phyloP scores from a whole-genome alignment of 805 yeast species.

The Candida orba region DNA sequence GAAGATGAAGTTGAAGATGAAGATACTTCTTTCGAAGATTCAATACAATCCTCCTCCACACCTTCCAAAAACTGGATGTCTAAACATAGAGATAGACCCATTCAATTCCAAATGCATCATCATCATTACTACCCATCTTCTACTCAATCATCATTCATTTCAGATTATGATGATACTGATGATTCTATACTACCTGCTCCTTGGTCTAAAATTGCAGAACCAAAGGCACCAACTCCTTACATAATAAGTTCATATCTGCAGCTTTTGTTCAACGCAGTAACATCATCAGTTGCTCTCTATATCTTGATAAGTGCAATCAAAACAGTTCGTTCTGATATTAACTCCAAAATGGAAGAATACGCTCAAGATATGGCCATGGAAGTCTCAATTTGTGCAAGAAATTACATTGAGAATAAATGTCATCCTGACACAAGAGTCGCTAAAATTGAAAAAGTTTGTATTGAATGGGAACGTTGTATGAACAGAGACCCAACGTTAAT shows the following conservation, averaged over 20 bases:
- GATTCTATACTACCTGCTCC: conserved; percentile 44
- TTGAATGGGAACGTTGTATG: conserved; percentile 63
- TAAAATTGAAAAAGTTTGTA: conserved; percentile 49
- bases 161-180: conserved; percentile 4
- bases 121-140: conserved; percentile 31
- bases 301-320: conserved; percentile 36
- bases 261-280: conserved; percentile 40
- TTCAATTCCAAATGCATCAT: conserved; percentile 34
- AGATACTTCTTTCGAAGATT: not conserved
- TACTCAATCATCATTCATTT: conserved; percentile 4
- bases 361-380: conserved; percentile 40
- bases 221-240: conserved; percentile 49
- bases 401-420: conserved; percentile 52
- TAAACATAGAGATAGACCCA: conserved; percentile 9
- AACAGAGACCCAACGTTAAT: conserved; percentile 37
- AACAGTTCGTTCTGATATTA: conserved; percentile 49
- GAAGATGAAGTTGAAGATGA: not conserved
- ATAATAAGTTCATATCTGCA: conserved; percentile 57
- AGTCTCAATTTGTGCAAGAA: conserved; percentile 44
- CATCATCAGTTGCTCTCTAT: conserved; percentile 38
- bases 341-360: conserved; percentile 41
- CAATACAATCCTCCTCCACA: not conserved
- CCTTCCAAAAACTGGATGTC: not conserved
- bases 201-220: conserved; percentile 46
- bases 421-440: conserved; percentile 48